Percentiles rank a stretch among this genome's conserved stretches.
phyloP scores from a whole-genome alignment of 23 red algal genomes.

The Gracilariopsis chorda region DNA sequence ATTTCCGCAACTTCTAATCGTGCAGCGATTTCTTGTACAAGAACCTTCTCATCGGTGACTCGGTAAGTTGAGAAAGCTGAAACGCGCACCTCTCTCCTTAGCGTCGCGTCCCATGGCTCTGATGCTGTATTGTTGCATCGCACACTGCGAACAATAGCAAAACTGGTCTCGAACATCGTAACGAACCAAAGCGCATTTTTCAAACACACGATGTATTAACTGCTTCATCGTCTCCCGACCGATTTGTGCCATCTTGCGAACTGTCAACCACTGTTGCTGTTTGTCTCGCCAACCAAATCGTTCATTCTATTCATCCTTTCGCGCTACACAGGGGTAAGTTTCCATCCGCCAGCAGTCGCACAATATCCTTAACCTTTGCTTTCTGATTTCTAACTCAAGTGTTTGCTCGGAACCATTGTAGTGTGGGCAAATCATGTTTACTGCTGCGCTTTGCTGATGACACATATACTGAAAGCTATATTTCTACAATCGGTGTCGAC shows the following conservation, averaged over 20 bases:
- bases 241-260: too few species aligned
- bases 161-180: too few species aligned
- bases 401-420: background rate
- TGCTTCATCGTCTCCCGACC: too few species aligned
- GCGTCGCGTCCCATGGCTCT: too few species aligned
- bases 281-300: too few species aligned
- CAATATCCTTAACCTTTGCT: background rate
- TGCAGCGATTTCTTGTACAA: conserved; percentile 94
- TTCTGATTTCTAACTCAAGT: background rate
- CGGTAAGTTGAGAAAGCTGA: conserved; percentile 49
- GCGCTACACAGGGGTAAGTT: conserved; percentile 19
- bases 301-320: too few species aligned
- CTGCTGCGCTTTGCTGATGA: conserved; percentile 97
- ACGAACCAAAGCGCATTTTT: too few species aligned
- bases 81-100: too few species aligned
- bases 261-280: too few species aligned
- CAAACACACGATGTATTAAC: too few species aligned
- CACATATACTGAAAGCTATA: conserved; percentile 95
- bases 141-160: too few species aligned
- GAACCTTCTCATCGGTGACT: conserved; percentile 96
- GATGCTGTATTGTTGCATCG: too few species aligned
- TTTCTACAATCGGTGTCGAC: conserved; percentile 98
- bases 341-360: background rate
- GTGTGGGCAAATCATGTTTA: conserved; percentile 88
- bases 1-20: background rate